Conservation (phyloP, 2,329 filamentous ascomycete species). For the Coniochaeta prunicola region DNA sequence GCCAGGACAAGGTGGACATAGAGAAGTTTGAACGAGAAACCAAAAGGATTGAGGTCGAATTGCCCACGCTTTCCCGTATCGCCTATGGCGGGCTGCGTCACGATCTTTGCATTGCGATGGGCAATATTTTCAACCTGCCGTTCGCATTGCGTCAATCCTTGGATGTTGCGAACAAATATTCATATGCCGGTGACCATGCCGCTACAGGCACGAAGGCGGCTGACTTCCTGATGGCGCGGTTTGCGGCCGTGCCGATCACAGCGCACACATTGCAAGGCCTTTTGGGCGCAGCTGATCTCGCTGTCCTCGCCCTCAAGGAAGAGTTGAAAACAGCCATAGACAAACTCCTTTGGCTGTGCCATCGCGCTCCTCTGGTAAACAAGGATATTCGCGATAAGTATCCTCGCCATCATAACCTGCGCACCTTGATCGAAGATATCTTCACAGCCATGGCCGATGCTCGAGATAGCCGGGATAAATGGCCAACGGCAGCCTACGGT, state of each 20-base stretch:
- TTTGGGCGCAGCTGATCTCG: not conserved
- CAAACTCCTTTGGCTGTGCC: not conserved
- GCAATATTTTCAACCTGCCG: not conserved
- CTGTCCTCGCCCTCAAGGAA: not conserved
- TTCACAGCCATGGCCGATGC: not conserved
- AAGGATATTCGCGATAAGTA: not conserved
- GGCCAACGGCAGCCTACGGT: not conserved
- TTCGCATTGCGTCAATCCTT: not conserved
- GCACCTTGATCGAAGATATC: not conserved
- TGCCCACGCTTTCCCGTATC: conserved; percentile 1
- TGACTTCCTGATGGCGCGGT: not conserved
- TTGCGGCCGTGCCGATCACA: not conserved
- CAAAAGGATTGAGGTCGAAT: not conserved
- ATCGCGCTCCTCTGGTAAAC: not conserved
- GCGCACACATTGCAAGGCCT: not conserved
- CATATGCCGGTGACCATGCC: not conserved
- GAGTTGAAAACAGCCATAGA: not conserved
- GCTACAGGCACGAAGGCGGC: not conserved
- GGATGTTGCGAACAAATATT: not conserved
- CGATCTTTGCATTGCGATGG: not conserved
- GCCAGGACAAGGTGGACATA: conserved; percentile 30
- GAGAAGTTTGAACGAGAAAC: conserved; percentile 7
- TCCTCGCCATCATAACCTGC: not conserved
- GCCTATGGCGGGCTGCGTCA: not conserved
- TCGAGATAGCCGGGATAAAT: not conserved